Conservation (phyloP, 805 yeast species). For the Metschnikowia matae region DNA sequence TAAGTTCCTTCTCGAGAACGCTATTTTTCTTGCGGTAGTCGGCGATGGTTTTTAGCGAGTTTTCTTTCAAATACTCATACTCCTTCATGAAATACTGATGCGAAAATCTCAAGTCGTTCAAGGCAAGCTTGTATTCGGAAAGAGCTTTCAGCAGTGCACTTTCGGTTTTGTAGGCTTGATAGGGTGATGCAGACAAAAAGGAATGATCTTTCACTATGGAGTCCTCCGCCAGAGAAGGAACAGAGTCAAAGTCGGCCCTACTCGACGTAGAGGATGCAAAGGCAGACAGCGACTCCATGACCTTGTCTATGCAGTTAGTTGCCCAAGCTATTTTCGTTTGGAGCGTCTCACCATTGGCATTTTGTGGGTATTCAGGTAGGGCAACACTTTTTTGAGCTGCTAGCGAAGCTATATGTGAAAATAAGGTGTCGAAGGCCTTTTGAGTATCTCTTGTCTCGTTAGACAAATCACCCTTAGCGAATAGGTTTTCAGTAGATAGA, state of each 20-base stretch:
- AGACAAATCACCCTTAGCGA: not conserved
- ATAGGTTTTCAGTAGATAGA: slow-evolving; percentile 7
- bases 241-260: slow-evolving; percentile 5
- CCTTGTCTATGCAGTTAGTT: slow-evolving; percentile 35
- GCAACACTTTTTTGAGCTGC: slow-evolving; percentile 41
- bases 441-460: not conserved
- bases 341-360: slow-evolving; percentile 16
- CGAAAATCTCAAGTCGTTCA: slow-evolving; percentile 66
- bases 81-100: slow-evolving; percentile 66
- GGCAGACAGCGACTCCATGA: slow-evolving; percentile 13
- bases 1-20: slow-evolving; percentile 49
- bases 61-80: slow-evolving; percentile 60
- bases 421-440: slow-evolving; percentile 39
- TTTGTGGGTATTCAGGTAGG: slow-evolving; percentile 28
- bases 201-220: slow-evolving; percentile 28
- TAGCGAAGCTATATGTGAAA: slow-evolving; percentile 44
- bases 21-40: slow-evolving; percentile 49
- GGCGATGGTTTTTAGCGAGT: slow-evolving; percentile 49
- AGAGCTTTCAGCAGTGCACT: slow-evolving; percentile 17
- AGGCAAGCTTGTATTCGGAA: slow-evolving; percentile 50
- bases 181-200: slow-evolving; percentile 24
- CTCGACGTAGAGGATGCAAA: slow-evolving; percentile 1
- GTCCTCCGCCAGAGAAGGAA: slow-evolving; percentile 12
- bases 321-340: slow-evolving; percentile 34
- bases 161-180: slow-evolving; percentile 11